Conservation (phyloP, 345 rosid species). For the Aurinia saxatilis region DNA sequence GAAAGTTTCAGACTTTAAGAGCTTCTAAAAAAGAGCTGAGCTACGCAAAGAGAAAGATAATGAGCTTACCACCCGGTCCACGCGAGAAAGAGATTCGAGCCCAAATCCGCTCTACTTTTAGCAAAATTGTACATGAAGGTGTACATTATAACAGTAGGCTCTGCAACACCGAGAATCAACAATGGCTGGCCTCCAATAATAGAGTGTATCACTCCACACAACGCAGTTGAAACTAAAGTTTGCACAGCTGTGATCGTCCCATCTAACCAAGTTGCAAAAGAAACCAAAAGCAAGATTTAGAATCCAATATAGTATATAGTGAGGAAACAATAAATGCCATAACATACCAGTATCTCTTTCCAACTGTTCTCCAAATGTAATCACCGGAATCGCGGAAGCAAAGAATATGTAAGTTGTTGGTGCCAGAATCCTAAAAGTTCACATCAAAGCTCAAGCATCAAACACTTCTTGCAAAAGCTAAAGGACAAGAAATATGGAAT, state of each 20-base stretch:
- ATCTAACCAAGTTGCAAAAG: constrained; percentile 36
- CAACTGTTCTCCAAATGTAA: constrained; percentile 88
- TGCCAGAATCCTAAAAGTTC: constrained; percentile 64
- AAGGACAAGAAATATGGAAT: not conserved
- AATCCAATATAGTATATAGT: not conserved
- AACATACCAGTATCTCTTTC: constrained; percentile 74
- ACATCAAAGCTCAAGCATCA: not conserved
- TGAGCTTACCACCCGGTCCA: constrained; percentile 88
- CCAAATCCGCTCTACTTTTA: constrained; percentile 70
- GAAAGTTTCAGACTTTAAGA: not conserved
- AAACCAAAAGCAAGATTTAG: constrained; percentile 4
- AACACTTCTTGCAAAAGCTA: not conserved
- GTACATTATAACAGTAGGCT: constrained; percentile 96
- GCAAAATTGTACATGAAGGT: constrained; percentile 92
- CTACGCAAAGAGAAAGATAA: not conserved
- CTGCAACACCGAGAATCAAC: constrained; percentile 94
- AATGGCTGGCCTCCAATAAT: constrained; percentile 85
- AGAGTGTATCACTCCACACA: constrained; percentile 86
- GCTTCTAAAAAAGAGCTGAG: not conserved
- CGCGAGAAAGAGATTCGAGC: constrained; percentile 70
- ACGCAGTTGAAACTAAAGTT: constrained; percentile 85
- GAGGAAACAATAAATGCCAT: not conserved
- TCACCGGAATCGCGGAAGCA: constrained; percentile 93
- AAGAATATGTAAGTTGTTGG: constrained; percentile 96
- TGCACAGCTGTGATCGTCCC: constrained; percentile 89